Base-by-base conservation (phyloP, 148 eudicot genomes). In the Spergularia bocconei region DNA sequence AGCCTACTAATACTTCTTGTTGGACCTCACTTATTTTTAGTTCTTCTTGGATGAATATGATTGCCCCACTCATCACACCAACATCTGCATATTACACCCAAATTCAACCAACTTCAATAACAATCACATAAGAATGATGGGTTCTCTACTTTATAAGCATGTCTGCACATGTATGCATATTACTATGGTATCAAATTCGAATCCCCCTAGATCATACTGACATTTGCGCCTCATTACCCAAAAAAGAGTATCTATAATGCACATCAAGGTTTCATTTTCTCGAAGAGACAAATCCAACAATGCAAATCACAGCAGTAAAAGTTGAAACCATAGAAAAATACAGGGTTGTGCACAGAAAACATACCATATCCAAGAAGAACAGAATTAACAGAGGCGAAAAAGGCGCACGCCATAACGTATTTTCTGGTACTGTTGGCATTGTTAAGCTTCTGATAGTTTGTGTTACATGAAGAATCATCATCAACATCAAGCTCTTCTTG, bases 301-400 rank as follows among this genome's bases (percentile, higher is more conserved):
- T 2, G 6, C 51, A 17, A 17, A 36, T 5, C 4, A 48, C 63
- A 56, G 56, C 16, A 57, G 21, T 2, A 7, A 5, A 59, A 68
- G 1, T 23, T 39, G 13, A 20, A 44, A 5, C 15, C 16, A 50
- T 12, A 36, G 23, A 38, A 10, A 1, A 38, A 59, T 5, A 50
- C 8, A 62, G 68, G 5, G 11, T 51, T 29, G 10, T 25, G 60
- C 73, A 54, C 36, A 44, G 21, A 20, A 25, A 53, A 16, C 75
- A 56, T 79, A 85, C 98, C 98, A 77, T 93, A 93, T 70, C 98
- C 98, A 63, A 93, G 98, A 57, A 93, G 93, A 48, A 91, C 91
- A 69, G 86, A 88, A 61, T 91, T 93, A 71, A 93, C 92, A 69
- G 98, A 93, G 16, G 96, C 96, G 79, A 93, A 91, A 85, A 93